Conservation (phyloP, 148 eudicot species). For the Talinum fruticosum region DNA sequence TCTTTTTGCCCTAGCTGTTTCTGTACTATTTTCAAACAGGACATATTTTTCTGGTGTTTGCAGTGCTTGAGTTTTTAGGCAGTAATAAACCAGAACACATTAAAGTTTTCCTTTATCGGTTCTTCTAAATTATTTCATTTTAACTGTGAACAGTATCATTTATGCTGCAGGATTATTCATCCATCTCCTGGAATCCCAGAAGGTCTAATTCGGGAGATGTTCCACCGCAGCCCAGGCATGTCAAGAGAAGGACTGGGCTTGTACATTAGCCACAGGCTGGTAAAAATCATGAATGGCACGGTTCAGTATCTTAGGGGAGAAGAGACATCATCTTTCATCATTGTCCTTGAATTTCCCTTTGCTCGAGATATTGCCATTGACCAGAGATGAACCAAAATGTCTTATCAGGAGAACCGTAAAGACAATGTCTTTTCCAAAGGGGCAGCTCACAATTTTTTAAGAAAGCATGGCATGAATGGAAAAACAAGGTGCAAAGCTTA, state of each 20-base stretch:
- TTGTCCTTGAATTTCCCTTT: constrained; percentile 69
- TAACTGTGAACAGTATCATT: background rate
- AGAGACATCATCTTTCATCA: constrained; percentile 56
- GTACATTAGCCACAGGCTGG: constrained; percentile 73
- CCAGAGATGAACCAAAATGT: constrained; percentile 4
- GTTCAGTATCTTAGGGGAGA: constrained; percentile 77
- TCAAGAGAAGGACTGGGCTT: constrained; percentile 89
- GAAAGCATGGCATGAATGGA: background rate
- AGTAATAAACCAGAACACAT: background rate
- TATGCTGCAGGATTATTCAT: constrained; percentile 62
- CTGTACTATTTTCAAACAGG: background rate
- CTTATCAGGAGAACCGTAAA: background rate
- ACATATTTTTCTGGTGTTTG: background rate
- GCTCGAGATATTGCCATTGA: constrained; percentile 25
- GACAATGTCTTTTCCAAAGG: background rate
- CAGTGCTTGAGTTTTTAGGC: background rate
- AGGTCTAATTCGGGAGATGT: constrained; percentile 74
- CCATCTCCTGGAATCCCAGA: constrained; percentile 90
- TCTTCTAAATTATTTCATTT: background rate
- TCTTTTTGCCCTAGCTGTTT: background rate
- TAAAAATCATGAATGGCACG: constrained; percentile 76
- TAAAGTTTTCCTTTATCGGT: background rate
- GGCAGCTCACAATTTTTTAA: background rate
- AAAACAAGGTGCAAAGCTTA: background rate
- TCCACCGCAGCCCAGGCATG: constrained; percentile 54